phyloP scores from a whole-genome alignment of 805 yeast species.

The Tanozyma kutaoensis region DNA sequence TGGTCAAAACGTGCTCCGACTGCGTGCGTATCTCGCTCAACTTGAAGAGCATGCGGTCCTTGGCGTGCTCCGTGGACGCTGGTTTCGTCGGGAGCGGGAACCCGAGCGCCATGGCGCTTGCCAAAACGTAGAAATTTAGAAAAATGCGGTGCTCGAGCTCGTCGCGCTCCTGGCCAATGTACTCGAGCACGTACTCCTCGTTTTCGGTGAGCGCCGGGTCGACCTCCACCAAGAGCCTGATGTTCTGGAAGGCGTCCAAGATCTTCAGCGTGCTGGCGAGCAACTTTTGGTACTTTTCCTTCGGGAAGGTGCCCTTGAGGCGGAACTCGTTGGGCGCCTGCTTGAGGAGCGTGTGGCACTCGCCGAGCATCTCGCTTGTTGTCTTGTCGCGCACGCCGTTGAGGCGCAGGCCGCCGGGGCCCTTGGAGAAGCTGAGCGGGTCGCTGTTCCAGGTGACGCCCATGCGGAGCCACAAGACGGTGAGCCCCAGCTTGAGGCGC shows the following conservation, averaged over 20 bases:
- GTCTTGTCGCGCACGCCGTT: conserved; percentile 33
- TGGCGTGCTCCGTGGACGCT: conserved; percentile 65
- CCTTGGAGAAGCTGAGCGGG: conserved; percentile 37
- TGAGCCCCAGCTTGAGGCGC: conserved; percentile 49
- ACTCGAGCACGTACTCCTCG: conserved; percentile 43
- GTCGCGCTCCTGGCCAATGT: conserved; percentile 41
- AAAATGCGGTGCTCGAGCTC: conserved; percentile 67
- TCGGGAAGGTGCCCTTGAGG: conserved; percentile 61
- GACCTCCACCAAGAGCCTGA: conserved; percentile 53
- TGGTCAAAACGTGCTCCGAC: conserved; percentile 23
- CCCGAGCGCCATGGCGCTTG: conserved; percentile 64
- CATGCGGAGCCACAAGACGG: conserved; percentile 64
- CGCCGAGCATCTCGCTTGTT: conserved; percentile 42
- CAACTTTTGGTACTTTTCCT: conserved; percentile 33
- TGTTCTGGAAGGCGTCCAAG: conserved; percentile 63
- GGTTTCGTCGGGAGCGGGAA: conserved; percentile 69
- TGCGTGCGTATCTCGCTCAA: conserved; percentile 40
- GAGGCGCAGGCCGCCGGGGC: conserved; percentile 7
- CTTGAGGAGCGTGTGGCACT: conserved; percentile 43
- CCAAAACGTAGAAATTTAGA: conserved; percentile 62
- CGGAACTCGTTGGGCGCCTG: conserved; percentile 71
- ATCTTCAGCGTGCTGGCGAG: conserved; percentile 47
- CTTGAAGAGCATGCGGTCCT: conserved; percentile 54
- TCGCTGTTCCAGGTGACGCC: conserved; percentile 75
- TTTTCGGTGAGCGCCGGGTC: conserved; percentile 39